Conservation (phyloP, 176 grass and related monocot genomes). For the Hsuehochloa calcarea region DNA sequence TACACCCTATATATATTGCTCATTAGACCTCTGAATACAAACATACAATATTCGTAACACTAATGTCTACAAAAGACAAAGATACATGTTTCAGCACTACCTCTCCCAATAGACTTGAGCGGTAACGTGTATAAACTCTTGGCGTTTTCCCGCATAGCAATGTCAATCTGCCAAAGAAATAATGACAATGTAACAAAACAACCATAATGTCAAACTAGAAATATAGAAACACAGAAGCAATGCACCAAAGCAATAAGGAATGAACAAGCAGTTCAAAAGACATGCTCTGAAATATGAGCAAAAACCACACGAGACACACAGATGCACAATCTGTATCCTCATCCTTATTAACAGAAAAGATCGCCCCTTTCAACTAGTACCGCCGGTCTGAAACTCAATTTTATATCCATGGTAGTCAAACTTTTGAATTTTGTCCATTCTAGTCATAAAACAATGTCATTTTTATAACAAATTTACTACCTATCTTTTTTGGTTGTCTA, state of each 20-base stretch:
- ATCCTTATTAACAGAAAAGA: constrained; percentile 2
- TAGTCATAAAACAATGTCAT: background rate
- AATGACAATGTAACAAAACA: constrained; percentile 19
- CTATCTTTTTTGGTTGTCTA: background rate
- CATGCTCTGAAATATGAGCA: background rate
- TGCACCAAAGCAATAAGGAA: constrained; percentile 19
- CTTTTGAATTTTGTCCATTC: background rate
- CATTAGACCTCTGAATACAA: too few species aligned
- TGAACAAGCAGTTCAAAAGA: background rate
- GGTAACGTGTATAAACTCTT: constrained; percentile 69
- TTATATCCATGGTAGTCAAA: background rate
- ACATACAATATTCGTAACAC: too few species aligned
- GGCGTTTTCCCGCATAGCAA: constrained; percentile 96
- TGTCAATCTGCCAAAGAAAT: constrained; percentile 70
- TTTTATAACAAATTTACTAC: background rate
- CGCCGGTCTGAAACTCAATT: background rate
- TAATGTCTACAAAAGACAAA: constrained; percentile 26
- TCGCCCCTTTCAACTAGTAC: background rate
- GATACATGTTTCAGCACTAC: constrained; percentile 40
- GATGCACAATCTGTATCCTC: background rate
- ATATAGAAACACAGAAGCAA: background rate
- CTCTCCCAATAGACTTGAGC: constrained; percentile 82
- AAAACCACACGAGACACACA: background rate
- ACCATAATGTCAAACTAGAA: constrained; percentile 14
- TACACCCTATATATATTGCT: too few species aligned